Evolutionary conservation across 75 land plant species (phyloP).

Genomic region (Sequoiadendron giganteum): DNA sequence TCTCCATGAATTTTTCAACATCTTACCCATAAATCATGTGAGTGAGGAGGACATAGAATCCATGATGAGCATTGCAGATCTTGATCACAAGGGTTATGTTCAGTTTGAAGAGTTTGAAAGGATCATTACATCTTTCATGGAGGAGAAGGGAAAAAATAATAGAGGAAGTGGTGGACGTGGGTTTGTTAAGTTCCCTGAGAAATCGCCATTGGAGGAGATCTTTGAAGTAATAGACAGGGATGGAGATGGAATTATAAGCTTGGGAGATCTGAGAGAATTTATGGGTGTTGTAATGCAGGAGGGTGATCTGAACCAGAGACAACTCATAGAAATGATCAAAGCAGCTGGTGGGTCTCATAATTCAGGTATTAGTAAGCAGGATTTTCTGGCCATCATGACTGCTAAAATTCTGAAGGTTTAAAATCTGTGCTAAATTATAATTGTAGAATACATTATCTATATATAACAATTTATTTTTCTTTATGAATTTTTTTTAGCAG

Average conservation of each 20-base stretch:
- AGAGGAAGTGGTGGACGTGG: neutral
- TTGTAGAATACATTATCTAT: no score
- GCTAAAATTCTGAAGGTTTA: neutral
- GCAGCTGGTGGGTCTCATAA: neutral
- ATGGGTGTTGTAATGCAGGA: neutral
- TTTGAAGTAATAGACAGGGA: conserved; percentile 60
- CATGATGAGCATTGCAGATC: neutral
- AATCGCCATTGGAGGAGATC: conserved; percentile 36
- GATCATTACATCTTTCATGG: neutral
- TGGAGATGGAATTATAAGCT: conserved; percentile 58
- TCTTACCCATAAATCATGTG: neutral
- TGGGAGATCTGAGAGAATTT: conserved; percentile 38
- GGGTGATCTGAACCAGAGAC: neutral
- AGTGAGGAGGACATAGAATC: neutral
- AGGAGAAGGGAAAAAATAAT: neutral
- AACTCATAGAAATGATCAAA: neutral
- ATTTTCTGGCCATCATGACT: neutral
- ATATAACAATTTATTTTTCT: no score
- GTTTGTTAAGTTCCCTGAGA: neutral
- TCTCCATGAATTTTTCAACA: neutral
- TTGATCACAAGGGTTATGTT: neutral
- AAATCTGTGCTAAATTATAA: neutral
- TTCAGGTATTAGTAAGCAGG: neutral
- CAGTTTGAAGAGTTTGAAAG: neutral
- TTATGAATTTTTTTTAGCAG: no score